Evolutionary conservation across 2,329 filamentous ascomycete species (phyloP).

Genomic region (Xylariomycetidae sp.): DNA sequence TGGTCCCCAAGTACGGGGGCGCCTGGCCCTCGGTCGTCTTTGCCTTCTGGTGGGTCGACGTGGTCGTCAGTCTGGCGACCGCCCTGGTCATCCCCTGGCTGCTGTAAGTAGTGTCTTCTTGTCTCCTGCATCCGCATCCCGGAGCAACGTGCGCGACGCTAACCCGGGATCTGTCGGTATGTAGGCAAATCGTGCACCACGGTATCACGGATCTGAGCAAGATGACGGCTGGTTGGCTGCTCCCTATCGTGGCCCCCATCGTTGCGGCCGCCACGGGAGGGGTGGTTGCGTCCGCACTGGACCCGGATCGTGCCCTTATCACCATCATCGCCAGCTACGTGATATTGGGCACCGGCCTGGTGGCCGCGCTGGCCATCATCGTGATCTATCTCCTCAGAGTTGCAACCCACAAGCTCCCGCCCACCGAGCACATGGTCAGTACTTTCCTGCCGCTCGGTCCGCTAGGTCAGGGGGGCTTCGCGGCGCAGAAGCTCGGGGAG

Average conservation of each 20-base stretch:
- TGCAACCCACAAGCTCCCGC: conserved; percentile 48
- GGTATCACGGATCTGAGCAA: conserved; percentile 35
- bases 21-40: conserved; percentile 50
- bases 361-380: conserved; percentile 47
- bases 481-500: conserved; percentile 44
- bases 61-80: conserved; percentile 39
- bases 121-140: too few relatives aligned
- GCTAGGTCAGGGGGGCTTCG: conserved; percentile 60
- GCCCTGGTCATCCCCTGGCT: conserved; percentile 42
- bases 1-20: conserved; percentile 56
- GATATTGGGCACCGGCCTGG: conserved; percentile 44
- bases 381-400: conserved; percentile 54
- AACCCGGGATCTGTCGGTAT: too few relatives aligned
- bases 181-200: conserved; percentile 25
- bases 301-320: conserved; percentile 41
- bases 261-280: conserved; percentile 53
- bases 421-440: conserved; percentile 56
- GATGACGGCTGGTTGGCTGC: conserved; percentile 47
- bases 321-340: conserved; percentile 49
- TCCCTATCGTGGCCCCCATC: conserved; percentile 62
- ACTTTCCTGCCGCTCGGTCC: conserved; percentile 63
- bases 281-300: conserved; percentile 41
- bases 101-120: conserved; percentile 27
- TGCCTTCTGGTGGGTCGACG: conserved; percentile 54
- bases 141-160: too few relatives aligned